Evolutionary conservation across 768 basidiomycete species (phyloP), one percentile per base, ranked within the genome.

Genomic region (Tephrocybe rancida): DNA sequence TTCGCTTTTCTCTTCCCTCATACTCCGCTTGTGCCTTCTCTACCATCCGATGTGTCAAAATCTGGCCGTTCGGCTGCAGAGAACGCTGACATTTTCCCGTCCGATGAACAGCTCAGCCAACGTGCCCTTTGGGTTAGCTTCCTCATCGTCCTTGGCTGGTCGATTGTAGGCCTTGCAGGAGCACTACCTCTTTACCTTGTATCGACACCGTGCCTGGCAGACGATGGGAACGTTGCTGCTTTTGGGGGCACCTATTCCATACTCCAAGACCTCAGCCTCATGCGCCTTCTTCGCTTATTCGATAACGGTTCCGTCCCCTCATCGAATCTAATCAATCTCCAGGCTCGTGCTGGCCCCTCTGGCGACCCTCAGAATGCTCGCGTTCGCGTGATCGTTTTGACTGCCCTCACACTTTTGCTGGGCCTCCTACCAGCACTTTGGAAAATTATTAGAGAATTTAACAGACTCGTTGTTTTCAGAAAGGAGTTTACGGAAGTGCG

Each of bases 131-230:
- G 85, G 82, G 71, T 84, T 27, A 77, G 81, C 35, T 74, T 92
- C 44, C 69, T 85, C 26, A 77, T 92, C 45, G 81, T 79, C 13
- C 68, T 85, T 9, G 82, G 84, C 9, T 88, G 87, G 85, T 77
- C 87, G 3, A 58, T 92, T 30, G 68, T 91, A 18, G 88, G 84
- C 3, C 75, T 92, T 14, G 84, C 68, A n/a, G 87, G 82, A 13
- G 86, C 82, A 8, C 75, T 94, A 19, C 91, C 91, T 11, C 67
- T 92, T 10, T 90, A 91, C 64, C 70, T 88, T 52, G 79, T 90
- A 47, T 72, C 77, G 19, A 83, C 75, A 0, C 88, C 90, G 2
- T 94, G 91, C 70, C 70, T 89, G 30, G 81, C 82, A 6, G 62
- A 83, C 24, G 77, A 80, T 0, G 73, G 79, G 2, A 65, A 73